Percentiles rank a stretch among this genome's conserved stretches.
These are phyloP conservation scores for Aristolochia fimbriata DNA, from an alignment of 164 flowering plant species.

Conservation along the genomic window DNA sequence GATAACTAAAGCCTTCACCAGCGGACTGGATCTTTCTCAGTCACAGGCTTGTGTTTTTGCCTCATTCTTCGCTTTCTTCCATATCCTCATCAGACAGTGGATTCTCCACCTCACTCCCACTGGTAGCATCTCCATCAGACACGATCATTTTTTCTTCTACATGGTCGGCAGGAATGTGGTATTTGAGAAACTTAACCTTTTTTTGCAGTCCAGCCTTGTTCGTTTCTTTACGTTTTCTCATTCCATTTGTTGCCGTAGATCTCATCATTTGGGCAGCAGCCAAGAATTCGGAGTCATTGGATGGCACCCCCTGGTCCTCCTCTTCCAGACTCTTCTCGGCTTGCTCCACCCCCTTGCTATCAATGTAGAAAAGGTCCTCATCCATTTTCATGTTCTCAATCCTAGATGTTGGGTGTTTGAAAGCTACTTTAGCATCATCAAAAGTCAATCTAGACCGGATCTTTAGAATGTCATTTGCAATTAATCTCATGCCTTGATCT, in stretches of 20 bases:
- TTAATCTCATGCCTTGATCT: slow-evolving; percentile 34
- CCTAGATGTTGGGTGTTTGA: slow-evolving; percentile 11
- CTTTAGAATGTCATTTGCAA: slow-evolving; percentile 29
- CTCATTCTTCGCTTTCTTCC: slow-evolving; percentile 9
- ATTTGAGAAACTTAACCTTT: slow-evolving; percentile 31
- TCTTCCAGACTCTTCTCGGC: slow-evolving; percentile 13
- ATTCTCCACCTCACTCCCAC: slow-evolving; percentile 47
- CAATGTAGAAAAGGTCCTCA: slow-evolving; percentile 31
- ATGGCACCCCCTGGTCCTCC: slow-evolving; percentile 14
- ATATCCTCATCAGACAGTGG: slow-evolving; percentile 33
- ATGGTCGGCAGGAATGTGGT: slow-evolving; percentile 17
- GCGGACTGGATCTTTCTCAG: no score
- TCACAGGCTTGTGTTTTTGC: no score
- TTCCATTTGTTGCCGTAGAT: slow-evolving; percentile 11
- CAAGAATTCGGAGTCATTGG: slow-evolving; percentile 33
- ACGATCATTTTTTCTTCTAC: slow-evolving; percentile 8
- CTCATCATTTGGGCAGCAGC: slow-evolving; percentile 46
- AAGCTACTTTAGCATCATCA: slow-evolving; percentile 17
- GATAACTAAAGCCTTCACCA: no score
- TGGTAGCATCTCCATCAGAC: slow-evolving; percentile 15
- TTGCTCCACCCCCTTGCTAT: slow-evolving; percentile 31
- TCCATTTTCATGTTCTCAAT: slow-evolving; percentile 13
- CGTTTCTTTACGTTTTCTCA: slow-evolving; percentile 28
- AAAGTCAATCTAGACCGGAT: slow-evolving; percentile 21
- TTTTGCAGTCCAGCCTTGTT: slow-evolving; percentile 12